Evolutionary conservation across 768 basidiomycete species (phyloP), one percentile per base, ranked within the genome.

Genomic region (Psilocybe azurescens): DNA sequence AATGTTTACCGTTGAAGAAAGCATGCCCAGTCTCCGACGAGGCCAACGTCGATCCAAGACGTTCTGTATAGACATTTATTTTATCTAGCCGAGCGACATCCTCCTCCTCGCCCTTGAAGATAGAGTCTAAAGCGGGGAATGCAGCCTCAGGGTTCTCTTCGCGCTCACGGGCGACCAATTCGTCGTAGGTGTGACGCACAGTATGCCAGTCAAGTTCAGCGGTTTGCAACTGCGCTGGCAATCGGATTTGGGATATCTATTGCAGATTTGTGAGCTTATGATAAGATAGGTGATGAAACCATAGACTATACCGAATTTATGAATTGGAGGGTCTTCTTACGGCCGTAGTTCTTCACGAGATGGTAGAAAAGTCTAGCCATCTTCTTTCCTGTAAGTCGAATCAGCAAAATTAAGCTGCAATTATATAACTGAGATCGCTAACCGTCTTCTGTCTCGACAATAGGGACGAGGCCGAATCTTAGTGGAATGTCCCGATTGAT

Each of bases 1-100:
- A 81, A 72, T 91, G 84, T 69, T 89, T 94, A n/a, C 96, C 96
- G 68, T 98, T 97, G 70, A 97, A 80, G 73, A 98, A 97, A 3
- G 82, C 87, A 65, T 92, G 88, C 0, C 94, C 95, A 2, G 73
- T 73, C 0, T 78, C 67, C 1, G 78, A 71, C 9, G 72, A 60
- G 1, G 72, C 72, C 5, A 77, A 55, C 0, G 78, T 80, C 2
- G 86, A 78, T 9, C 84, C 85, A 20, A 96, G 72, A 13, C 95
- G 81, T 48, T 79, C 78, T 5, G 79, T 70, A 66, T 94, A 96
- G 1, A 65, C 68, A n/a, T 73, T 70, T 1, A 85, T 79, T 54
- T 79, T 81, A 11, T 83, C 77, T 2, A 88, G 58, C 16, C 77
- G 69, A 5, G 77, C 72, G 4, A 70, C 70, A 9, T 74, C 76